Base-by-base conservation (phyloP, 176 grass and related monocot species). In the Eremochloa ophiuroides region DNA sequence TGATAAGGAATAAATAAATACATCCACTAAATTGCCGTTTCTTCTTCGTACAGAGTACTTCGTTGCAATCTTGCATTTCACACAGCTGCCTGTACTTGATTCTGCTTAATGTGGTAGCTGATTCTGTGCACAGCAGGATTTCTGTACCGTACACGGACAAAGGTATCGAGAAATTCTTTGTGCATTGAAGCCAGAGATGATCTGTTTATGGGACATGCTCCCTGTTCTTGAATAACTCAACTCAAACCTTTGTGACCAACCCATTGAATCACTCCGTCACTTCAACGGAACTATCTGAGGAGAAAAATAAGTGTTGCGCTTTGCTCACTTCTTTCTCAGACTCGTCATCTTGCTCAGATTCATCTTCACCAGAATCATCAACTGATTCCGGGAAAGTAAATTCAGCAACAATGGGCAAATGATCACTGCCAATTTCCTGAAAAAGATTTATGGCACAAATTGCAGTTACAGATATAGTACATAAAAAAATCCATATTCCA, bases 391-490 rank as follows among this genome's bases (percentile, higher is more conserved):
- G 74, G 83, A 98, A 98, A 69, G 86, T 5, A 17, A 98, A 94
- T 83, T 94, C 95, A 81, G 92, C 88, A 59, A 93, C 67, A 72
- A 94, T 85, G 34, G 92, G 83, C 78, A 98, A 81, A 78, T 94
- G 95, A 31, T 98, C 95, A 20, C 95, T 94, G 48, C 95, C 92
- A 10, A 93, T 89, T 76, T 95, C 92, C 92, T 98, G 87, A n/a
- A n/a, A 34, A 40, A 40, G 13, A 41, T 73, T 74, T 62, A 41
- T 51, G 15, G 29, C 53, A 31, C 11, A 18, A 76, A 39, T 78
- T 78, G 35, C 23, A 26, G 17, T 30, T 34, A 33, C 82, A 22
- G 7, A 64, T 44, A n/a, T 40, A 43, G 5, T 27, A 11, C 4
- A 33, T n/a, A 73, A 64, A 7, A 69, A 71, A 56, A 27, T 26